Conservation (phyloP, 1,284 basidiomycete genomes). For the Coriolopsis trogii region DNA sequence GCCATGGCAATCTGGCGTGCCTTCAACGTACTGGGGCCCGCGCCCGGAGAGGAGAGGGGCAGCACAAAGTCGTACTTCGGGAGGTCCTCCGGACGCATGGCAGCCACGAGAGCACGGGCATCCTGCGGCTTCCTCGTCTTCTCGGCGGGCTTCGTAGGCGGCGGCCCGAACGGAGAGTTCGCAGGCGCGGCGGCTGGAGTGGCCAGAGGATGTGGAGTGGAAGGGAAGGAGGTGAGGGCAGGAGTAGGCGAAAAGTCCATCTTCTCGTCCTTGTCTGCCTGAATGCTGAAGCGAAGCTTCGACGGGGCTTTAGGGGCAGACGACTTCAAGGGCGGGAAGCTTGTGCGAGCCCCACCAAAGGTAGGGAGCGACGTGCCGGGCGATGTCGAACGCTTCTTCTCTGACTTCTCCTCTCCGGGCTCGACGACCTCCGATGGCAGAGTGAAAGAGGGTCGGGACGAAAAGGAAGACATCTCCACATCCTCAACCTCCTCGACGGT, state of each 20-base stretch:
- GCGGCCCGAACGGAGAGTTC: neutral
- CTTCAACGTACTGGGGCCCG: slow-evolving; percentile 39
- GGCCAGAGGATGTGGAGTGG: neutral
- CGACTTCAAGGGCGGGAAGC: slow-evolving; percentile 38
- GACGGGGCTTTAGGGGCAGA: slow-evolving; percentile 71
- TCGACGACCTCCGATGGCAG: slow-evolving; percentile 46
- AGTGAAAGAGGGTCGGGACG: slow-evolving; percentile 17
- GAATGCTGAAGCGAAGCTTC: slow-evolving; percentile 68
- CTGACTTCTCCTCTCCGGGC: slow-evolving; percentile 33
- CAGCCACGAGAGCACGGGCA: slow-evolving; percentile 25
- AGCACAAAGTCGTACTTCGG: slow-evolving; percentile 27
- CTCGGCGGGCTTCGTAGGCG: slow-evolving; percentile 8
- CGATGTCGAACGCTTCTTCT: slow-evolving; percentile 25
- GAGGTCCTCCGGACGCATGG: slow-evolving; percentile 26
- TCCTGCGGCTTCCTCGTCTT: slow-evolving; percentile 21
- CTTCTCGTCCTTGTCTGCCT: slow-evolving; percentile 47
- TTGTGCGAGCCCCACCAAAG: slow-evolving; percentile 12
- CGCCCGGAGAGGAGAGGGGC: slow-evolving; percentile 32
- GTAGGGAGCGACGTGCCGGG: slow-evolving; percentile 19
- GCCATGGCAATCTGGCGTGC: slow-evolving; percentile 38
- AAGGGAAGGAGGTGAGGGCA: neutral
- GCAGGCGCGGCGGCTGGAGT: neutral
- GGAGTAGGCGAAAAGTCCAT: slow-evolving; percentile 15
- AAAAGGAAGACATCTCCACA: slow-evolving; percentile 28
- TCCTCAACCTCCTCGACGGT: slow-evolving; percentile 38